These are phyloP conservation scores for Cardiospermum halicacabum DNA, from an alignment of 345 rosid species.

Conservation along the genomic window DNA sequence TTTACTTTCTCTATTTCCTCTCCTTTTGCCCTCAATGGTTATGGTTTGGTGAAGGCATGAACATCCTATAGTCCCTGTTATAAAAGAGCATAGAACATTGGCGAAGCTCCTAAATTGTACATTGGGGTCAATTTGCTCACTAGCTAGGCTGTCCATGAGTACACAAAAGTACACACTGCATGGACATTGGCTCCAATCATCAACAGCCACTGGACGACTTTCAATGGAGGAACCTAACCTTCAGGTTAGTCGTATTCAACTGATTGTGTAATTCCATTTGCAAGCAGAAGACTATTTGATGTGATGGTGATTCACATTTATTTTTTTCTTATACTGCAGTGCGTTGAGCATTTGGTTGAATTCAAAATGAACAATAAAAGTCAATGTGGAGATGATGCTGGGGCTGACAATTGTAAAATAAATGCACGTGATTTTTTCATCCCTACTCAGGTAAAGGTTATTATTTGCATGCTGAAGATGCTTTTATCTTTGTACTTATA, in stretches of 20 bases:
- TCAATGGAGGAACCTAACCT: slow-evolving; percentile 99
- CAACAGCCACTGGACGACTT: slow-evolving; percentile 92
- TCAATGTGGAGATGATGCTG: slow-evolving; percentile 38
- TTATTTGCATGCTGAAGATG: slow-evolving; percentile 3
- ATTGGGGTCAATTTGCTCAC: slow-evolving; percentile 80
- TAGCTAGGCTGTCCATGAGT: slow-evolving; percentile 60
- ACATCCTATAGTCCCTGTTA: slow-evolving; percentile 85
- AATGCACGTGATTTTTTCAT: slow-evolving; percentile 89
- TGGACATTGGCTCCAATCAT: slow-evolving; percentile 97
- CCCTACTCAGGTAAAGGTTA: slow-evolving; percentile 74
- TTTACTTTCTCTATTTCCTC: not conserved
- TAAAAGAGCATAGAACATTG: slow-evolving; percentile 87
- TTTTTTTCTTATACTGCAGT: slow-evolving; percentile 42
- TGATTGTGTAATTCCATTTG: not conserved
- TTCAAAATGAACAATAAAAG: slow-evolving; percentile 38
- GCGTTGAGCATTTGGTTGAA: slow-evolving; percentile 89
- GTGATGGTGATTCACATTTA: slow-evolving; percentile 8
- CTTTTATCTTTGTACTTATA: not conserved
- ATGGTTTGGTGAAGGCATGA: slow-evolving; percentile 58
- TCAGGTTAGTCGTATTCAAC: slow-evolving; percentile 50
- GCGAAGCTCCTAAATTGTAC: slow-evolving; percentile 86
- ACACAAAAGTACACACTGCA: slow-evolving; percentile 72
- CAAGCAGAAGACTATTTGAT: not conserved
- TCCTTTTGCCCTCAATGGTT: slow-evolving; percentile 4
- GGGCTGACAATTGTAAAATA: slow-evolving; percentile 37